phyloP scores from a whole-genome alignment of 305 asterid genomes.

The Fraxinus baroniana region DNA sequence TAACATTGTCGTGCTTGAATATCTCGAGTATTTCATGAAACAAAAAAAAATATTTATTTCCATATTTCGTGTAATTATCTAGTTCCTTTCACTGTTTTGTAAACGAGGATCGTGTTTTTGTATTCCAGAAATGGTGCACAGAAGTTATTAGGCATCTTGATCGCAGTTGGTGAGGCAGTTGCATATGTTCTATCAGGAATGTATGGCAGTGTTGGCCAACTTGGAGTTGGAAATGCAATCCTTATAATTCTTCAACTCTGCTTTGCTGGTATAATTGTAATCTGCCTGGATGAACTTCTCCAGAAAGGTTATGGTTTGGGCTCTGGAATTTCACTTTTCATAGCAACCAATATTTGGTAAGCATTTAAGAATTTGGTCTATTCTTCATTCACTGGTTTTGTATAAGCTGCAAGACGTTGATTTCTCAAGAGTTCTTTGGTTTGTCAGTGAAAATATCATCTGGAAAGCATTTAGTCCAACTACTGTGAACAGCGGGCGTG shows the following conservation, averaged over 20 bases:
- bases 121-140: conserved; percentile 29
- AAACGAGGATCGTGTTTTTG: background rate
- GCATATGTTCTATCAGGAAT: conserved; percentile 32
- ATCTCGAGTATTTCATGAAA: background rate
- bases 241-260: conserved; percentile 27
- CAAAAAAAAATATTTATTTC: too few relatives aligned
- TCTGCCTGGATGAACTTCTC: conserved; percentile 30
- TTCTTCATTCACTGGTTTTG: background rate
- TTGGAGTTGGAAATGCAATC: conserved; percentile 31
- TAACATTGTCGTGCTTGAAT: background rate
- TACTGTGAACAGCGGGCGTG: conserved; percentile 28
- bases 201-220: conserved; percentile 30
- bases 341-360: conserved; percentile 33
- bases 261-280: conserved; percentile 30
- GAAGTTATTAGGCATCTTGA: conserved; percentile 29
- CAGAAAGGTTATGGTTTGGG: conserved; percentile 32
- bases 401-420: background rate
- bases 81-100: background rate
- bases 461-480: conserved; percentile 36
- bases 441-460: conserved; percentile 27
- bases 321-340: conserved; percentile 31
- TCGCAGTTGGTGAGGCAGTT: conserved; percentile 31
- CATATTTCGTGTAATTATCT: background rate
- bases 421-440: background rate
- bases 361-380: background rate